phyloP scores from a whole-genome alignment of 2,329 filamentous ascomycete genomes.

The Fusarium penzigii region DNA sequence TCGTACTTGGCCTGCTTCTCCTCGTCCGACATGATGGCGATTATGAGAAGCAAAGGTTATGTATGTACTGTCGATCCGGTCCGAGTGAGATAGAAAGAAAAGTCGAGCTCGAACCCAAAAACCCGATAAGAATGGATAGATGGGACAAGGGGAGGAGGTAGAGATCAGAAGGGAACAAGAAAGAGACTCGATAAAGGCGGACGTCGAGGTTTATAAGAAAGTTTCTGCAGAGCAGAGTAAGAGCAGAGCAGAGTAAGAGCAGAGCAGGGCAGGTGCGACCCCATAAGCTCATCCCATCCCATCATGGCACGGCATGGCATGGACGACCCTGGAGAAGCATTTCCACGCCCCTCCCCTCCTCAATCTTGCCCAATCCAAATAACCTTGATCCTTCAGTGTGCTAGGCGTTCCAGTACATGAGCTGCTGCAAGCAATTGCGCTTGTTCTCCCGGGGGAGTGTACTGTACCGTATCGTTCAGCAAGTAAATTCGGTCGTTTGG shows the following conservation, averaged over 20 bases:
- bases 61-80: not conserved
- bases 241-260: not conserved
- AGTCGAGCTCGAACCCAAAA: constrained; percentile 2
- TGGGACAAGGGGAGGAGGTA: not conserved
- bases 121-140: not conserved
- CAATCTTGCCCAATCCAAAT: no score
- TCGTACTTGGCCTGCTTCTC: constrained; percentile 30
- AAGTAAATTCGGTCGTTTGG: not conserved
- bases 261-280: no score
- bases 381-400: not conserved
- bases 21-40: constrained; percentile 19
- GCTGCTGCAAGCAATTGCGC: not conserved
- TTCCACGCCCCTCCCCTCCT: no score
- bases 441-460: not conserved
- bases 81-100: not conserved
- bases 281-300: no score
- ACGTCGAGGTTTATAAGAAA: not conserved
- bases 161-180: not conserved
- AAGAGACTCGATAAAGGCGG: not conserved
- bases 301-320: no score
- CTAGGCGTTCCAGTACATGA: not conserved
- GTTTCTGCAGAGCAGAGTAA: not conserved
- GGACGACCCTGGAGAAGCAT: no score
- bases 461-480: not conserved
- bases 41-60: not conserved